Evolutionary conservation across 192 early-diverging fungal species (phyloP).

Genomic region (Funneliformis geosporum): DNA sequence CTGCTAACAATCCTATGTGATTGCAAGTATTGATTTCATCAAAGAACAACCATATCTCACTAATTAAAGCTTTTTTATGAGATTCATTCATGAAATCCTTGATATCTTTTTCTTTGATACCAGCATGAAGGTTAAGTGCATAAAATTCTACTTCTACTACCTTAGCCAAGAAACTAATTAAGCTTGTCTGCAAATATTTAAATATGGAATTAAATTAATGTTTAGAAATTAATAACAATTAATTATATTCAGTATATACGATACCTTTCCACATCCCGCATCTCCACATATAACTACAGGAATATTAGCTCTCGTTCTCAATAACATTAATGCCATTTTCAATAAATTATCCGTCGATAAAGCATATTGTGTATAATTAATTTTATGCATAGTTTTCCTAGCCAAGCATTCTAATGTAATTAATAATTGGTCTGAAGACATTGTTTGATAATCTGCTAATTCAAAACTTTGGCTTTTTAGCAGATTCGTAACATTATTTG

Average conservation of each 20-base stretch:
- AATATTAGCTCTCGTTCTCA: conserved; percentile 32
- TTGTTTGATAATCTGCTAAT: conserved; percentile 20
- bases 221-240: no score
- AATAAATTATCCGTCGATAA: conserved; percentile 31
- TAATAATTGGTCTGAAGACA: background rate
- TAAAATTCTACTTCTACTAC: conserved; percentile 24
- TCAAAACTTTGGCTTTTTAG: conserved; percentile 15
- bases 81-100: conserved; percentile 7
- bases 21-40: conserved; percentile 33
- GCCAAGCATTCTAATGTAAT: conserved; percentile 17
- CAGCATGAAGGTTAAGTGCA: conserved; percentile 24
- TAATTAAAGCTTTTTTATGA: background rate
- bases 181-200: conserved; percentile 12
- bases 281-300: conserved; percentile 33
- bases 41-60: conserved; percentile 33
- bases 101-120: conserved; percentile 19
- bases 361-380: conserved; percentile 5
- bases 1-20: conserved; percentile 20
- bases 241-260: no score
- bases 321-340: conserved; percentile 31
- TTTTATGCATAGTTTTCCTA: conserved; percentile 15
- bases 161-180: conserved; percentile 27
- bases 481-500: background rate
- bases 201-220: no score
- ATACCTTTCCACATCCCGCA: conserved; percentile 34